Percentiles rank a stretch among this genome's conserved stretches.
phyloP scores from a whole-genome alignment of 2,329 filamentous ascomycete species.

The Mycocentrospora acerina region DNA sequence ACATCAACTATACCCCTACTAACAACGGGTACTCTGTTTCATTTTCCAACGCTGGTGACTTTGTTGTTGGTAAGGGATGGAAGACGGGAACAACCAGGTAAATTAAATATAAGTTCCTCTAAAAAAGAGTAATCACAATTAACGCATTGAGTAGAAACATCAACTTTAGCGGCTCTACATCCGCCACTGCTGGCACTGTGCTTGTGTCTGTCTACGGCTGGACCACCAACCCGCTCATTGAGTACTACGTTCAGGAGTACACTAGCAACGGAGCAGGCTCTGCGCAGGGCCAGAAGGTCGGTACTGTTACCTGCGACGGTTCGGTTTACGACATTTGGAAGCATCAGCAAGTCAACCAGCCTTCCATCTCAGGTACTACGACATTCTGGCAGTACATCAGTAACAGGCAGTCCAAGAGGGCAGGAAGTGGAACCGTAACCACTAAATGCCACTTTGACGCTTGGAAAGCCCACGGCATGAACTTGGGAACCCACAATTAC shows the following conservation, averaged over 20 bases:
- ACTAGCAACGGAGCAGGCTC: slow-evolving; percentile 45
- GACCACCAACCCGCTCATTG: slow-evolving; percentile 52
- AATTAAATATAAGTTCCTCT: too few relatives aligned
- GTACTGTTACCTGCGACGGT: slow-evolving; percentile 31
- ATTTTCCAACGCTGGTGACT: slow-evolving; percentile 32
- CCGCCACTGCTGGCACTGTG: slow-evolving; percentile 24
- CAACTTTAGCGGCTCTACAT: slow-evolving; percentile 31
- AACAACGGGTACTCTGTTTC: slow-evolving; percentile 31
- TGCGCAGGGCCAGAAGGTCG: slow-evolving; percentile 30
- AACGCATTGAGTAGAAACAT: slow-evolving; percentile 18
- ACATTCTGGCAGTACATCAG: slow-evolving; percentile 56
- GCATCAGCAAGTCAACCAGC: slow-evolving; percentile 42
- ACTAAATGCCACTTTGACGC: slow-evolving; percentile 35
- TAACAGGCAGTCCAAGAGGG: slow-evolving; percentile 28
- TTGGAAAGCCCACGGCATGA: slow-evolving; percentile 28
- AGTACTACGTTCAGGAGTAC: slow-evolving; percentile 55
- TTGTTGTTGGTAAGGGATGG: slow-evolving; percentile 39
- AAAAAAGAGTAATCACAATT: background rate
- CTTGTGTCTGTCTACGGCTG: slow-evolving; percentile 55
- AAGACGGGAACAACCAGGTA: slow-evolving; percentile 30
- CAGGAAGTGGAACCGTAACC: slow-evolving; percentile 32
- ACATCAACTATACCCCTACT: slow-evolving; percentile 27
- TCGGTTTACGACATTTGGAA: slow-evolving; percentile 35
- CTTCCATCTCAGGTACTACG: slow-evolving; percentile 50
- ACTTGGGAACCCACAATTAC: slow-evolving; percentile 30